Conservation (phyloP, 2,329 filamentous ascomycete species). For the Shiraia sp. region DNA sequence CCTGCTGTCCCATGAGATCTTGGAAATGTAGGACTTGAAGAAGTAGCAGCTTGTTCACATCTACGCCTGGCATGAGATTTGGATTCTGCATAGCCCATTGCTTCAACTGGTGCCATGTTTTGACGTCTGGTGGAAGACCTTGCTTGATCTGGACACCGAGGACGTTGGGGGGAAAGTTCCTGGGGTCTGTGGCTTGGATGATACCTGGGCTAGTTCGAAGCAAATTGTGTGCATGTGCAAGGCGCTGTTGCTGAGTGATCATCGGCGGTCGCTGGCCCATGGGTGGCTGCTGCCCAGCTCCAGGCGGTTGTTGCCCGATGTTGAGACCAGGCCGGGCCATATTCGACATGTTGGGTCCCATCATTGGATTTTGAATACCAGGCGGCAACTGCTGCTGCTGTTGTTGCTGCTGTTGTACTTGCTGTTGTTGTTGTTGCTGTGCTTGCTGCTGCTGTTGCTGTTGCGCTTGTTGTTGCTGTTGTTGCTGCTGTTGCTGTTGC, state of each 20-base stretch:
- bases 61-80: constrained; percentile 25
- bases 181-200: constrained; percentile 35
- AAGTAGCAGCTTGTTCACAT: constrained; percentile 37
- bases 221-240: constrained; percentile 28
- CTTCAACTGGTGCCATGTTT: constrained; percentile 62
- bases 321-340: constrained; percentile 32
- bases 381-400: too few species aligned
- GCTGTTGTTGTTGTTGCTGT: too few species aligned
- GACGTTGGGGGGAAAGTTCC: constrained; percentile 36
- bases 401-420: too few species aligned
- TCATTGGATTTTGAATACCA: constrained; percentile 30
- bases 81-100: constrained; percentile 55
- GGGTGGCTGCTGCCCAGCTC: constrained; percentile 25
- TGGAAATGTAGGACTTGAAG: constrained; percentile 51
- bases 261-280: constrained; percentile 32
- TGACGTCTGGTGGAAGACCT: constrained; percentile 54
- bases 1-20: constrained; percentile 40
- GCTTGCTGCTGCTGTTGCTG: too few species aligned
- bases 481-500: too few species aligned
- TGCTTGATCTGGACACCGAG: constrained; percentile 27
- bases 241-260: constrained; percentile 30
- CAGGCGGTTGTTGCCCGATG: constrained; percentile 33
- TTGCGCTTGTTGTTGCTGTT: too few species aligned
- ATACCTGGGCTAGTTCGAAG: constrained; percentile 41
- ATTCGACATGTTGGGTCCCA: constrained; percentile 29